A percentile compares a stretch with the other conserved stretches of the same genome.
Conservation (phyloP, 2,329 filamentous ascomycete genomes). For the Lachnellula cervina region DNA sequence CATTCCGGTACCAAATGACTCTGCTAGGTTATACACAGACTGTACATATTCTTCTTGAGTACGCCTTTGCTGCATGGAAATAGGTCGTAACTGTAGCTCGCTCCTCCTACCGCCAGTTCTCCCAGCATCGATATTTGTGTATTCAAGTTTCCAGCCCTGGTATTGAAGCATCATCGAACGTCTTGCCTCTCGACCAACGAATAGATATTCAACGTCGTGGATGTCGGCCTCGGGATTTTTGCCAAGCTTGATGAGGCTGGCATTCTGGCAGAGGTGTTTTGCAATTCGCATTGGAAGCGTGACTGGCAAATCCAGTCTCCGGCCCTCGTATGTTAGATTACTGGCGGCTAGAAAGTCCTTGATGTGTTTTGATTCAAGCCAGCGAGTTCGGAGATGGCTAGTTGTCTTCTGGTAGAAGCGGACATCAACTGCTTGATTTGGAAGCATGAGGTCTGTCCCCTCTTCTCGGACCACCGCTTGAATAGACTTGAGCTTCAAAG, state of each 20-base stretch:
- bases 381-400: conserved; percentile 11
- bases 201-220: conserved; percentile 30
- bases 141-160: conserved; percentile 23
- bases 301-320: conserved; percentile 22
- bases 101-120: conserved; percentile 27
- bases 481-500: conserved; percentile 16
- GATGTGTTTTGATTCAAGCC: conserved; percentile 10
- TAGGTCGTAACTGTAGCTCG: conserved; percentile 23
- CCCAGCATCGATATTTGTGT: conserved; percentile 28
- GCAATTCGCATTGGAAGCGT: conserved; percentile 26
- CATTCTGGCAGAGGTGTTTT: conserved; percentile 17
- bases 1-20: background rate
- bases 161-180: conserved; percentile 20
- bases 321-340: conserved; percentile 14
- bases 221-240: background rate
- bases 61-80: conserved; percentile 3
- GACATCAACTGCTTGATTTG: conserved; percentile 28
- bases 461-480: conserved; percentile 21
- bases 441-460: conserved; percentile 29
- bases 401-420: conserved; percentile 27
- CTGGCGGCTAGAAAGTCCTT: conserved; percentile 20
- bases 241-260: conserved; percentile 10
- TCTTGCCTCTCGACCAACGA: conserved; percentile 27
- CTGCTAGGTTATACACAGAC: conserved; percentile 9
- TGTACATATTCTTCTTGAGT: conserved; percentile 17